These are phyloP conservation scores for Leptodontidium sp. DNA, from an alignment of 2,329 filamentous ascomycete genomes.

Conservation along the genomic window DNA sequence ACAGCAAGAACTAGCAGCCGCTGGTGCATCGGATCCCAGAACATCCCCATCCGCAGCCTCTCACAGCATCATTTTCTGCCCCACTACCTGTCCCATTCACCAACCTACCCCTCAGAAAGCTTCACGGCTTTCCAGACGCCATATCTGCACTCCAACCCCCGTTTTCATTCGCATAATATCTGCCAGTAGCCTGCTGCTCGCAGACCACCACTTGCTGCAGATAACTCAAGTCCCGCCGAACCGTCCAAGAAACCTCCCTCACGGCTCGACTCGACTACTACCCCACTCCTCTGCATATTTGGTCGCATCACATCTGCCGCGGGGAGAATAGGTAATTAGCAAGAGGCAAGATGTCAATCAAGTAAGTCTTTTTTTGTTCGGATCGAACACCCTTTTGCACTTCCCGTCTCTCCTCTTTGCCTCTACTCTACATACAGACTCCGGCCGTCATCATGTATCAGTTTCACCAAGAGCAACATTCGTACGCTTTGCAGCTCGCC, in stretches of 20 bases:
- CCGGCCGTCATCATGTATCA: constrained; percentile 41
- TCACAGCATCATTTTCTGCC: constrained; percentile 13
- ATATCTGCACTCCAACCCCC: constrained; percentile 17
- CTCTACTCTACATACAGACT: constrained; percentile 13
- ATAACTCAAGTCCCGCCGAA: constrained; percentile 5
- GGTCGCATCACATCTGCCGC: constrained; percentile 32
- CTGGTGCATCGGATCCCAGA: constrained; percentile 4
- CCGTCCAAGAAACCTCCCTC: constrained; percentile 12
- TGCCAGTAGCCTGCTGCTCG: constrained; percentile 12
- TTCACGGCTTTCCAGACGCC: constrained; percentile 13
- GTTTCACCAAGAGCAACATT: constrained; percentile 45
- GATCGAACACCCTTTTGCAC: constrained; percentile 30
- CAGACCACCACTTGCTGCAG: constrained; percentile 17
- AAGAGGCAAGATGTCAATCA: constrained; percentile 60
- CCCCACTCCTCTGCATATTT: constrained; percentile 35
- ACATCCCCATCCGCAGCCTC: not conserved
- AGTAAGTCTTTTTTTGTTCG: constrained; percentile 50
- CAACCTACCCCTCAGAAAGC: constrained; percentile 1
- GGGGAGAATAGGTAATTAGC: constrained; percentile 25
- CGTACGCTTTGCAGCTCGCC: constrained; percentile 41
- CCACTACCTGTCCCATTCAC: constrained; percentile 11
- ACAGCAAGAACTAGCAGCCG: not conserved
- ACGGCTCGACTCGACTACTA: constrained; percentile 30
- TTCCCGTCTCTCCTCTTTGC: not conserved
- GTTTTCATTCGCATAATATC: constrained; percentile 17